These are phyloP conservation scores for Talaromyces liani DNA, from an alignment of 495 filamentous ascomycete species.

Conservation along the genomic window DNA sequence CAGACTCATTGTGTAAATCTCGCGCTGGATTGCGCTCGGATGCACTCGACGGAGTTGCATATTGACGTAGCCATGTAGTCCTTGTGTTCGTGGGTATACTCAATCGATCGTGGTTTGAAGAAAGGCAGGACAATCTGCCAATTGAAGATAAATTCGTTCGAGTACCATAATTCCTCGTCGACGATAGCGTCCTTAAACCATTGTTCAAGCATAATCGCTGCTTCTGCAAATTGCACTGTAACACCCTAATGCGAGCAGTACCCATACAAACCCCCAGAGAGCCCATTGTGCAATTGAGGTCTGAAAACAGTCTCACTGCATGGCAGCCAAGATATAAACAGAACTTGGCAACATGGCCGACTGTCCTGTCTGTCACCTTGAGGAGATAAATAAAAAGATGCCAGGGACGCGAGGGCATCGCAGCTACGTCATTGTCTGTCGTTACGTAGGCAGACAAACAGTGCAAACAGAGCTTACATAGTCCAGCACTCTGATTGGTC, in stretches of 20 bases:
- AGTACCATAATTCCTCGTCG: neutral
- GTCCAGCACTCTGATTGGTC: neutral
- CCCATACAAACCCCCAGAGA: neutral
- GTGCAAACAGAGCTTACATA: neutral
- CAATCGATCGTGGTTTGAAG: neutral
- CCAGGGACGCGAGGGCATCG: neutral
- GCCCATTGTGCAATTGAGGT: neutral
- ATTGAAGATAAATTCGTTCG: neutral
- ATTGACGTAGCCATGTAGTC: neutral
- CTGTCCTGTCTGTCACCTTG: neutral
- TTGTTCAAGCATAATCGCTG: neutral
- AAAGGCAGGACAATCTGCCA: neutral
- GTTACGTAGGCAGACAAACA: constrained; percentile 6
- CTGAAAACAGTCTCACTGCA: neutral
- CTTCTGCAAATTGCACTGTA: neutral
- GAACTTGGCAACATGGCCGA: neutral
- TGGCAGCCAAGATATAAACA: neutral
- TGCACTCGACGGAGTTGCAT: neutral
- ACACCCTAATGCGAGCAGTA: neutral
- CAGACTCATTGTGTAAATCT: neutral
- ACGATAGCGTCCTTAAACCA: neutral
- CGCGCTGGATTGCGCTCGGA: neutral
- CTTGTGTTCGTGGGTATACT: neutral
- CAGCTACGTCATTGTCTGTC: constrained; percentile 6
- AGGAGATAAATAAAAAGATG: neutral